A percentile compares a stretch with the other conserved stretches of the same genome.
Evolutionary conservation across 108 stramenopile species (phyloP).

Genomic region (Parietichytrium sp.): DNA sequence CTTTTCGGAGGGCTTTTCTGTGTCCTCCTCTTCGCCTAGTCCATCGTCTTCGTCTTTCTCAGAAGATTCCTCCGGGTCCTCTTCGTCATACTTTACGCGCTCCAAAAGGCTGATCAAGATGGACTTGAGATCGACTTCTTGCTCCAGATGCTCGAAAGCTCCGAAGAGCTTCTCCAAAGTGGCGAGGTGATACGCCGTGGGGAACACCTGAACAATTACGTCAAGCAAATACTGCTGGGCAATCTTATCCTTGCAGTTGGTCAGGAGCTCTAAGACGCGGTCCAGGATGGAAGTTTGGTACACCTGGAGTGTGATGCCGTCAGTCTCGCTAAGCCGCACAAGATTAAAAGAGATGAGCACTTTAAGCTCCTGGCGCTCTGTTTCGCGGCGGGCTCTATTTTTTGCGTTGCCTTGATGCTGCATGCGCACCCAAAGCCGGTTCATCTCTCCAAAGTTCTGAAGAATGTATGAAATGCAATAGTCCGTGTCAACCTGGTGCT

Average conservation of each 20-base stretch:
- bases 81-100: not conserved
- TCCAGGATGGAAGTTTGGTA: slow-evolving; percentile 81
- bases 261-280: slow-evolving; percentile 79
- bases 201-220: slow-evolving; percentile 95
- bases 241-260: slow-evolving; percentile 83
- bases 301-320: slow-evolving; percentile 79
- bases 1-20: not conserved
- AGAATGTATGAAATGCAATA: slow-evolving; percentile 91
- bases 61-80: not conserved
- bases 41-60: slow-evolving; percentile 15
- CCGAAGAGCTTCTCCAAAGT: slow-evolving; percentile 83
- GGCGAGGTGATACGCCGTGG: slow-evolving; percentile 92
- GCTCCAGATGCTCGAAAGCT: slow-evolving; percentile 25
- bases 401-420: slow-evolving; percentile 71
- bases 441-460: slow-evolving; percentile 91
- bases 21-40: not conserved
- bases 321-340: slow-evolving; percentile 75
- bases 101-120: slow-evolving; percentile 12
- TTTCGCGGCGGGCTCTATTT: slow-evolving; percentile 80
- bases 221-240: slow-evolving; percentile 97
- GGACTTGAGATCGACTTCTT: slow-evolving; percentile 4
- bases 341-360: slow-evolving; percentile 94
- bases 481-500: slow-evolving; percentile 56
- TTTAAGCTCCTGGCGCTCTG: slow-evolving; percentile 91
- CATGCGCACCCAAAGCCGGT: slow-evolving; percentile 97